These are phyloP conservation scores for Penicillium paneum DNA, from an alignment of 2,329 filamentous ascomycete genomes.

Conservation along the genomic window DNA sequence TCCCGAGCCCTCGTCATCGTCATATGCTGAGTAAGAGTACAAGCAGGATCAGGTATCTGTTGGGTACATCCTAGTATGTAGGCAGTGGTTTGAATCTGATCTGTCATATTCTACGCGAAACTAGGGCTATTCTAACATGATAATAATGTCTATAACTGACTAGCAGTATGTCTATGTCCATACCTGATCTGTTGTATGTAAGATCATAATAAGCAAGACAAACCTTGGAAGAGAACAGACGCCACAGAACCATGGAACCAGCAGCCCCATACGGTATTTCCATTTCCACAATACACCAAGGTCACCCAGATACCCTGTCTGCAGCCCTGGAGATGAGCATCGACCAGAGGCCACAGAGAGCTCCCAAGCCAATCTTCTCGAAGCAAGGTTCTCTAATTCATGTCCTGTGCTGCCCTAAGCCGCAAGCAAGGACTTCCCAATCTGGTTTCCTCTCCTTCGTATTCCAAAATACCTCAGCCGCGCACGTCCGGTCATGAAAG, in stretches of 20 bases:
- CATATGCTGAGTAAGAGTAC: constrained; percentile 13
- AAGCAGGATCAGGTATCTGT: constrained; percentile 2
- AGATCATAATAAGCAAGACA: background rate
- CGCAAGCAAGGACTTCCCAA: constrained; percentile 12
- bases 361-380: constrained; percentile 9
- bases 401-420: background rate
- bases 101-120: background rate
- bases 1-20: background rate
- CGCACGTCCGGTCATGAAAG: constrained; percentile 9
- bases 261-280: background rate
- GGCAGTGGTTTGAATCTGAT: background rate
- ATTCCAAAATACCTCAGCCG: constrained; percentile 16
- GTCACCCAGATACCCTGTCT: background rate
- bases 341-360: background rate
- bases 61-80: background rate
- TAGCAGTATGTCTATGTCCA: no score
- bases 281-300: background rate
- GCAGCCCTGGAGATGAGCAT: background rate
- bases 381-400: constrained; percentile 23
- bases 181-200: no score
- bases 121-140: background rate
- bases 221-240: background rate
- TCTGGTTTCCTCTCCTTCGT: background rate
- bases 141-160: no score
- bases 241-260: background rate